Evolutionary conservation across 1,284 basidiomycete genomes (phyloP).

Genomic region (Bondarzewia mesenterica): DNA sequence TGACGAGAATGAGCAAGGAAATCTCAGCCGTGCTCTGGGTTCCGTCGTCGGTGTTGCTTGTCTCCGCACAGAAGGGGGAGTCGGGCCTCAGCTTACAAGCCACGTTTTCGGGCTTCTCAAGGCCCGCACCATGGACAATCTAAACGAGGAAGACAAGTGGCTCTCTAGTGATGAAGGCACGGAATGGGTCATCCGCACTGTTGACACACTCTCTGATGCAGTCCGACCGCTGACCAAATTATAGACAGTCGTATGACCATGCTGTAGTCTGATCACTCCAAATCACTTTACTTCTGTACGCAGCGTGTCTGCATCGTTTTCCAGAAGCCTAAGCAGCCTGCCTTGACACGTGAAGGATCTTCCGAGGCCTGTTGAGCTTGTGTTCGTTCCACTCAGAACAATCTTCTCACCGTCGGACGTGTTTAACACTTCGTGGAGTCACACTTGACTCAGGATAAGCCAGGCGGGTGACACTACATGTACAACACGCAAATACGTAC

Average conservation of each 20-base stretch:
- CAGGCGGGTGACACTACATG: neutral
- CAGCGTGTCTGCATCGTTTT: conserved; percentile 4
- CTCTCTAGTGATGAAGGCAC: conserved; percentile 86
- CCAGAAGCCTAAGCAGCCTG: neutral
- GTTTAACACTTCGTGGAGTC: too few relatives aligned
- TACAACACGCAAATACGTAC: neutral
- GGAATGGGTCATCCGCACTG: conserved; percentile 84
- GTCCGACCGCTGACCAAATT: conserved; percentile 51
- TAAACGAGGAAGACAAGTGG: conserved; percentile 77
- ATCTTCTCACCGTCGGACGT: neutral
- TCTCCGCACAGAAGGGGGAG: conserved; percentile 81
- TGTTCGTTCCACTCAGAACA: neutral
- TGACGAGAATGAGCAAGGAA: conserved; percentile 56
- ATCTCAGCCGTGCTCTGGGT: conserved; percentile 81
- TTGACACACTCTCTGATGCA: conserved; percentile 76
- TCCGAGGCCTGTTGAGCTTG: neutral
- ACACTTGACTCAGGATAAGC: too few relatives aligned
- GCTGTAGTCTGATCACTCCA: conserved; percentile 1
- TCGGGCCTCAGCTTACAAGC: conserved; percentile 85
- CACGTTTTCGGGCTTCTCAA: conserved; percentile 94
- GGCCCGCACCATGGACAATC: conserved; percentile 52
- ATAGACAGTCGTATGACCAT: conserved; percentile 27
- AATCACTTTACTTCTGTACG: conserved; percentile 2
- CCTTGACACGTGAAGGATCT: neutral
- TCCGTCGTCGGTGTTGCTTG: conserved; percentile 89